phyloP scores from a whole-genome alignment of 805 yeast species.

The Kodamaea kakaduensis region DNA sequence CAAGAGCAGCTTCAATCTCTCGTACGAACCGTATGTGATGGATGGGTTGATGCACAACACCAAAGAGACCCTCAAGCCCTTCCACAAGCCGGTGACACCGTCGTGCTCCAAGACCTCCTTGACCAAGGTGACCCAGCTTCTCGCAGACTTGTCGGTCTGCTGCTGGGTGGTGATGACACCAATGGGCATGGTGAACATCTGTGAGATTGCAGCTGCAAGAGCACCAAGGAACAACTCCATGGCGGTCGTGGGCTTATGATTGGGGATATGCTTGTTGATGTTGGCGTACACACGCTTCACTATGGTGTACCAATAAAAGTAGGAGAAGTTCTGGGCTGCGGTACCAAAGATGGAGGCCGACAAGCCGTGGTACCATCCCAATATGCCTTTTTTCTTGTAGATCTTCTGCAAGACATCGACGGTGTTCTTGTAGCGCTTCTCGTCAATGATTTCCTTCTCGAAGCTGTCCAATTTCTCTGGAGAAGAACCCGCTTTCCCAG shows the following conservation, averaged over 20 bases:
- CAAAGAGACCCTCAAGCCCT: constrained; percentile 75
- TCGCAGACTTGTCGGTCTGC: constrained; percentile 48
- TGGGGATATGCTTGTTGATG: constrained; percentile 30
- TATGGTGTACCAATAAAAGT: constrained; percentile 83
- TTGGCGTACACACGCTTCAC: constrained; percentile 55
- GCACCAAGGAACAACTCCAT: constrained; percentile 74
- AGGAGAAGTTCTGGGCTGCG: constrained; percentile 75
- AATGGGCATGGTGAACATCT: constrained; percentile 77
- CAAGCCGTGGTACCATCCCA: constrained; percentile 72
- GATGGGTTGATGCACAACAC: constrained; percentile 80
- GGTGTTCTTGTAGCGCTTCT: constrained; percentile 48
- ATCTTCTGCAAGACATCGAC: constrained; percentile 61
- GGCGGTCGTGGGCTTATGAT: constrained; percentile 47
- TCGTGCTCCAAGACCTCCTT: constrained; percentile 55
- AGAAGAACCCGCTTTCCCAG: constrained; percentile 7
- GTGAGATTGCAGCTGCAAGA: constrained; percentile 77
- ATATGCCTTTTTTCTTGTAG: constrained; percentile 54
- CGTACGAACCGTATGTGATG: constrained; percentile 79
- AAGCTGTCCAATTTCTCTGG: constrained; percentile 16
- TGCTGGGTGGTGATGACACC: constrained; percentile 62
- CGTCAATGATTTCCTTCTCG: constrained; percentile 20
- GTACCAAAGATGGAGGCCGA: constrained; percentile 63
- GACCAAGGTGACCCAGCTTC: constrained; percentile 28
- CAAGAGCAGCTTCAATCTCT: constrained; percentile 55
- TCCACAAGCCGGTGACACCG: constrained; percentile 74